Conservation (phyloP, 306 rosid genomes). For the Cucumis hystrix region DNA sequence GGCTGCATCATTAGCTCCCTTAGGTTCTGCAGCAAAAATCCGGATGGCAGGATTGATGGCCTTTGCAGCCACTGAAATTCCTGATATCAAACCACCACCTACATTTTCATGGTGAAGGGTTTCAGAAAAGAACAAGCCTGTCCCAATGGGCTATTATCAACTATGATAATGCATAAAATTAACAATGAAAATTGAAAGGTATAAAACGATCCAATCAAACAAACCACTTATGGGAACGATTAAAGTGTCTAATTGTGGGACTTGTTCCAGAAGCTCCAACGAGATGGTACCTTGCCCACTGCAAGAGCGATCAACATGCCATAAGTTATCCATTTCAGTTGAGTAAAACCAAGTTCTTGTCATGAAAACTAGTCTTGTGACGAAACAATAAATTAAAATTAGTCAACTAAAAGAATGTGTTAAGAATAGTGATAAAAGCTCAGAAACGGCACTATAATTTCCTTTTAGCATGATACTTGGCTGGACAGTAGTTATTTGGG, state of each 20-base stretch:
- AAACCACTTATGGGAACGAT: conserved; percentile 82
- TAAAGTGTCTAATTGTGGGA: conserved; percentile 53
- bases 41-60: conserved; percentile 58
- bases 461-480: too few species aligned
- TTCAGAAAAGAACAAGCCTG: background rate
- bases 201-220: conserved; percentile 13
- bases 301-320: conserved; percentile 24
- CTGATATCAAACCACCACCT: conserved; percentile 91
- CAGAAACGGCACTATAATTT: too few species aligned
- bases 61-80: conserved; percentile 90
- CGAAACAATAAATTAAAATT: too few species aligned
- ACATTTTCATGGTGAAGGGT: conserved; percentile 15
- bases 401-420: too few species aligned
- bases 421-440: too few species aligned
- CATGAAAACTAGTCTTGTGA: too few species aligned
- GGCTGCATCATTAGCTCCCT: conserved; percentile 86
- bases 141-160: background rate
- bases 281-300: conserved; percentile 92
- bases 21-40: conserved; percentile 76
- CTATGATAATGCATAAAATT: background rate
- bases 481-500: too few species aligned
- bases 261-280: conserved; percentile 77
- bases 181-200: background rate
- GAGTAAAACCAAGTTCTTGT: too few species aligned
- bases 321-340: background rate